These are phyloP conservation scores for Septoria linicola DNA, from an alignment of 2,329 filamentous ascomycete species.

Conservation along the genomic window DNA sequence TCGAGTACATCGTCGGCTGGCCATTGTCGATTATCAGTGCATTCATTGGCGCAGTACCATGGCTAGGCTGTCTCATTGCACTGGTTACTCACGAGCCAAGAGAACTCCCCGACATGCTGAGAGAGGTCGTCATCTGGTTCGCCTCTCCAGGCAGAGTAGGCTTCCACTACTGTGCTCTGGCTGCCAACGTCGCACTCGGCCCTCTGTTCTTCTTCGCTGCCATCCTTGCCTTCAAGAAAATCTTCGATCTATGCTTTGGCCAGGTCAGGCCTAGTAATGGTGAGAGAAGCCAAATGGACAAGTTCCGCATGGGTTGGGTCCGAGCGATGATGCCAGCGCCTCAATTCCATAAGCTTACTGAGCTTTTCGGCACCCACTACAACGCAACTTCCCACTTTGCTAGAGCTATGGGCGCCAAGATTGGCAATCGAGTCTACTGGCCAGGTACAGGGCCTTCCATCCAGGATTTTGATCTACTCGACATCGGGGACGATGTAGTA, in stretches of 20 bases:
- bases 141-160: conserved; percentile 48
- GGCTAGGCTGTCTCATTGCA: conserved; percentile 44
- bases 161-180: conserved; percentile 53
- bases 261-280: conserved; percentile 39
- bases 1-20: conserved; percentile 45
- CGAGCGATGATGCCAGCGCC: conserved; percentile 47
- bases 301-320: conserved; percentile 49
- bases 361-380: conserved; percentile 56
- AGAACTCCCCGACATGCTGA: conserved; percentile 40
- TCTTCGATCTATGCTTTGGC: conserved; percentile 40
- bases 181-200: conserved; percentile 43
- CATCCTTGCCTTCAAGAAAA: conserved; percentile 43
- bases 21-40: conserved; percentile 46
- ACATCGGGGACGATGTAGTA: conserved; percentile 60
- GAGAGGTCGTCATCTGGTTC: conserved; percentile 52
- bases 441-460: conserved; percentile 56
- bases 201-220: conserved; percentile 50
- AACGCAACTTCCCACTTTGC: conserved; percentile 54
- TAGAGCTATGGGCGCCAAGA: conserved; percentile 52
- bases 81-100: conserved; percentile 45
- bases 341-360: conserved; percentile 50
- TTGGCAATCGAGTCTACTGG: conserved; percentile 58
- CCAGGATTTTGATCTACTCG: conserved; percentile 55
- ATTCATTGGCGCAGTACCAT: conserved; percentile 48
- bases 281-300: conserved; percentile 41